Base-by-base conservation (phyloP, 148 eudicot genomes). In the Arctostaphylos glauca region DNA sequence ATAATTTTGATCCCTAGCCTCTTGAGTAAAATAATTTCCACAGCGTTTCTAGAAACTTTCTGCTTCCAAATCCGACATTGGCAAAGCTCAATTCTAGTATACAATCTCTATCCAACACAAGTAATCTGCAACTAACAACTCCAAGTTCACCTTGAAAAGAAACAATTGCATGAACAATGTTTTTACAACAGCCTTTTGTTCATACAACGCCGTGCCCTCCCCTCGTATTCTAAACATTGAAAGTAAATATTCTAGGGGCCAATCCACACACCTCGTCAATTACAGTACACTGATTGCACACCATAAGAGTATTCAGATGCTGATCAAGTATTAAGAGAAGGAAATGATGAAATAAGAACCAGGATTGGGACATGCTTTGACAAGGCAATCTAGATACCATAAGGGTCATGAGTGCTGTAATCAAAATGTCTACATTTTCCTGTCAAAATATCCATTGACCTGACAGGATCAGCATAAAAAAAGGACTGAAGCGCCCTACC, bases 111-210 rank as follows among this genome's bases (percentile, higher is more conserved):
- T 70, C 74, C 48, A 6, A 43, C 19, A 43, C 49, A 70, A 14
- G 10, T 70, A 70, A 70, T 70, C n/a, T 70, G 74, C 74, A 43
- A 70, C 74, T 41, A 41, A 43, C 13, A 70, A 47, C 19, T 70
- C 48, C 48, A 6, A 70, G 74, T 16, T 68, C 74, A 14, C 74
- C 48, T 70, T 43, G 48, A 43, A 9, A 43, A 41, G 48, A 14
- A 70, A 70, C 10, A 15, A 15, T 70, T 43, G 74, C 47, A 70
- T 41, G 46, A 19, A 15, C 15, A 6, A 43, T 16, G 48, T 70
- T 15, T 4, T 16, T 43, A 43, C 44, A 70, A 5, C 38, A 70
- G 9, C 74, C 48, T 43, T 70, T 15, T 15, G 41, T 14, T 41
- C 19, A 41, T 70, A 41, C 16, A 70, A 70, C 15, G 47, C 18